These are phyloP conservation scores for Penicillium sp. DNA, from an alignment of 2,329 filamentous ascomycete species.

Conservation along the genomic window DNA sequence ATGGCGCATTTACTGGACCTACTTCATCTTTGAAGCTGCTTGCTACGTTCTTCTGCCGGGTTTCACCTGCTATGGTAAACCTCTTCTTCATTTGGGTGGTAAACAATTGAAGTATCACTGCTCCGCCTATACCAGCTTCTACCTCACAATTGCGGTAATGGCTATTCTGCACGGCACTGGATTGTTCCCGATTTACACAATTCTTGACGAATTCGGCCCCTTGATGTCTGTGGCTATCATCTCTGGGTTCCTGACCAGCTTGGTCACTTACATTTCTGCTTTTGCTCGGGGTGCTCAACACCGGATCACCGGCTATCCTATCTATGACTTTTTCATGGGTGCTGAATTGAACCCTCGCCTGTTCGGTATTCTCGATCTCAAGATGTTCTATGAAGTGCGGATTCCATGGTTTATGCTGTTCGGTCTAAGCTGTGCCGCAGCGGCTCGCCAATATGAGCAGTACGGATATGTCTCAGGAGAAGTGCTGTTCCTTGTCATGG, in stretches of 20 bases:
- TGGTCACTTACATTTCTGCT: constrained; percentile 86
- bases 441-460: constrained; percentile 81
- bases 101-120: constrained; percentile 92
- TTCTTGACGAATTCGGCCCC: constrained; percentile 92
- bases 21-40: constrained; percentile 78
- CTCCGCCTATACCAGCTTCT: constrained; percentile 83
- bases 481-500: constrained; percentile 79
- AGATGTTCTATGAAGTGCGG: constrained; percentile 94
- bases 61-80: constrained; percentile 84
- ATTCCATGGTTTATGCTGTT: constrained; percentile 94
- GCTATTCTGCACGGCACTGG: constrained; percentile 75
- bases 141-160: constrained; percentile 74
- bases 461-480: constrained; percentile 84
- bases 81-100: constrained; percentile 76
- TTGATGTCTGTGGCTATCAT: constrained; percentile 90
- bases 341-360: constrained; percentile 83
- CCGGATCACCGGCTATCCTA: constrained; percentile 79
- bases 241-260: constrained; percentile 79
- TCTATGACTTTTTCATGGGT: constrained; percentile 92
- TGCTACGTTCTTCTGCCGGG: constrained; percentile 87
- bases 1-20: constrained; percentile 93
- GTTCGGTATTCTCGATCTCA: constrained; percentile 82
- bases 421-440: constrained; percentile 62
- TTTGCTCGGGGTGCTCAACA: constrained; percentile 77
- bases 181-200: constrained; percentile 81